Evolutionary conservation across 2,329 filamentous ascomycete species (phyloP), one percentile per base, ranked within the genome.

Genomic region (Clarireedia monteithiana): DNA sequence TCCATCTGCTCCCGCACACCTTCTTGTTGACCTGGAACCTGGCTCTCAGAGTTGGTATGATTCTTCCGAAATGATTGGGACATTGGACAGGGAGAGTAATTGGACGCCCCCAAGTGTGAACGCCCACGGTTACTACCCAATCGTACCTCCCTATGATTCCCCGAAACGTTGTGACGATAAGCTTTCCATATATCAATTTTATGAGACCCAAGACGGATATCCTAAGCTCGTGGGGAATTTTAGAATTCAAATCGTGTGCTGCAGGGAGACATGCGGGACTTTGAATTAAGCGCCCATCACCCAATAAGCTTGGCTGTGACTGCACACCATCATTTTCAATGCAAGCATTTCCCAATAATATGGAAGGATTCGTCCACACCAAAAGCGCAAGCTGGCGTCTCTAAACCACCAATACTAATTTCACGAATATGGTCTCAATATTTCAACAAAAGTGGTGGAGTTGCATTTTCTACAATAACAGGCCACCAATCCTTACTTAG

Each of bases 331-430:
- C 52, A 44, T 42, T 42, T 55, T 36, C 20, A 44, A 36, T 49
- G 40, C 36, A 42, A 36, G 46, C 36, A 34, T 49, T 55, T 55
- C 26, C 52, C 52, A 55, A 55, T 55, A 50, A 55, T 42, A 39
- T 55, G 47, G 46, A 50, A 36, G 46, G 44, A 53, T 55, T 50
- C 47, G 50, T 9, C 52, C 52, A 50, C 52, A 55, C 46, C 34
- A 27, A 53, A 50, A 50, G 38, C 10, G 38, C 52, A 44, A 55
- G 23, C n/a, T 30, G 27, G 38, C 20, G 10, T 44, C 38, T 50
- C 14, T 50, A 17, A 26, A 48, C 30, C 30, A 54, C 46, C 26
- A 55, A 48, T 27, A 34, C 39, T 50, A 27, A 42, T 44, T 34
- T 34, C 38, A 23, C 17, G 5, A 36, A 50, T 44, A 30, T 50